phyloP scores from a whole-genome alignment of 2,329 filamentous ascomycete genomes.

The Penicillium olsonii region DNA sequence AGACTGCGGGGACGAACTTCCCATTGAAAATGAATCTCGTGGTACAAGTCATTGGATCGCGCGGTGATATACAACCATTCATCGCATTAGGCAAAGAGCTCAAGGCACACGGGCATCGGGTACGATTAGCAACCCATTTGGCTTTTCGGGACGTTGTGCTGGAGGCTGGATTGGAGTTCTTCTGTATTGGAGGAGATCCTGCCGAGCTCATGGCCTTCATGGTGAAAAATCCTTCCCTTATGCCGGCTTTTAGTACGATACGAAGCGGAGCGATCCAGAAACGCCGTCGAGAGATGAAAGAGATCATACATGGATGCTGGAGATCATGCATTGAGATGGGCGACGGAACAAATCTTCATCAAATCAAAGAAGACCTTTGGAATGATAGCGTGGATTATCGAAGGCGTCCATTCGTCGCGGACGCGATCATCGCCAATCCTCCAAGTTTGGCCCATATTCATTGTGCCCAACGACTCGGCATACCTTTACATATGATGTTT shows the following conservation, averaged over 20 bases:
- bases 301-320: constrained; percentile 85
- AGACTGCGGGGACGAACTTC: constrained; percentile 14
- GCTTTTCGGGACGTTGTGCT: constrained; percentile 69
- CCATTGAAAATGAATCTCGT: constrained; percentile 58
- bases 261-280: constrained; percentile 76
- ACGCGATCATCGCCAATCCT: constrained; percentile 85
- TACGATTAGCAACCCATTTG: constrained; percentile 72
- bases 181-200: constrained; percentile 72
- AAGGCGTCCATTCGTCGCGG: constrained; percentile 72
- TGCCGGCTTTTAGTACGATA: constrained; percentile 77
- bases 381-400: constrained; percentile 43
- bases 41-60: constrained; percentile 72
- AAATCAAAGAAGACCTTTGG: constrained; percentile 51
- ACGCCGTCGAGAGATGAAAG: constrained; percentile 72
- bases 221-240: constrained; percentile 83
- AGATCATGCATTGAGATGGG: constrained; percentile 79
- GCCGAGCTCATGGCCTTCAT: constrained; percentile 81
- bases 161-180: constrained; percentile 74
- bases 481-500: constrained; percentile 85
- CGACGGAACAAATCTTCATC: constrained; percentile 60
- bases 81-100: constrained; percentile 68
- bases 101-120: constrained; percentile 69
- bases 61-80: constrained; percentile 77
- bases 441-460: constrained; percentile 77
- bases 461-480: constrained; percentile 74